A percentile compares a stretch with the other conserved stretches of the same genome.
Conservation (phyloP, 345 rosid species). For the Abelmoschus esculentus region DNA sequence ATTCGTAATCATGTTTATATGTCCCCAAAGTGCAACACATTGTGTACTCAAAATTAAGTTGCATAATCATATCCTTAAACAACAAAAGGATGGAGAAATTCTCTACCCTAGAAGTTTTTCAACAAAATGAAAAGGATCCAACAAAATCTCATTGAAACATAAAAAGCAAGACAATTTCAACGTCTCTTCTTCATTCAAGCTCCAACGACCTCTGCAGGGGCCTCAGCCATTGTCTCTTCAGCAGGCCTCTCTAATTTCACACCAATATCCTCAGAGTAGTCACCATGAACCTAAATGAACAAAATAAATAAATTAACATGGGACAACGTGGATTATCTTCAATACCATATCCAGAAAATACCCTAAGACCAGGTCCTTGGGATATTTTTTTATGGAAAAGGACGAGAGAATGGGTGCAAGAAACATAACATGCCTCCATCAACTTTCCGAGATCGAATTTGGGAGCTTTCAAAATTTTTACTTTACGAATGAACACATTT, state of each 20-base stretch:
- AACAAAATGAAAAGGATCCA: neutral
- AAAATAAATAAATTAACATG: neutral
- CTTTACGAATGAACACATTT: slow-evolving; percentile 84
- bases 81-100: slow-evolving; percentile 8
- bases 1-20: no score
- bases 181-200: slow-evolving; percentile 26
- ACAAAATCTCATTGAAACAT: neutral
- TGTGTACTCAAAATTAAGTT: neutral
- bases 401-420: neutral
- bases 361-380: neutral
- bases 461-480: slow-evolving; percentile 89
- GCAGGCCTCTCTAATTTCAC: slow-evolving; percentile 76
- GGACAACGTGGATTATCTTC: neutral
- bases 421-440: slow-evolving; percentile 58
- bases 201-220: slow-evolving; percentile 49
- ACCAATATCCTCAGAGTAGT: slow-evolving; percentile 77
- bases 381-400: neutral
- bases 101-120: slow-evolving; percentile 1
- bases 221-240: slow-evolving; percentile 64
- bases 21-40: neutral
- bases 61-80: neutral
- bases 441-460: slow-evolving; percentile 95
- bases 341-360: neutral
- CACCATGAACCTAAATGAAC: slow-evolving; percentile 69
- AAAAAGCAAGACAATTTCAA: neutral